phyloP scores from a whole-genome alignment of 106 monocot species.

The Narthecium ossifragum region DNA sequence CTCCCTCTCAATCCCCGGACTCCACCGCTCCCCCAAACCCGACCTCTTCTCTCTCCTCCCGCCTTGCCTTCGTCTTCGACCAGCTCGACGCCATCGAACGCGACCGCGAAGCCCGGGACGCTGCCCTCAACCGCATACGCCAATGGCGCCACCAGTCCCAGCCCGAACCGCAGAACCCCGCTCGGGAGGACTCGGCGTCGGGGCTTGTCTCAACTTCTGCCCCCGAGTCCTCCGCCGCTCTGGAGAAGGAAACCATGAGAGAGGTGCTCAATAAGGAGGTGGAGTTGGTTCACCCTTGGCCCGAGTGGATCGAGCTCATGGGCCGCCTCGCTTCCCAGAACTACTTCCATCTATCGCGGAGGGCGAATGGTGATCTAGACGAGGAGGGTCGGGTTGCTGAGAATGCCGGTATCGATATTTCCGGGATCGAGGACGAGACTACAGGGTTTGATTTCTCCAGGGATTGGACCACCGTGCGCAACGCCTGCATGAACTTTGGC shows the following conservation, averaged over 20 bases:
- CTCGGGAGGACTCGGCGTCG: background rate
- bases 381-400: constrained; percentile 38
- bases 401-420: constrained; percentile 42
- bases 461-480: constrained; percentile 79
- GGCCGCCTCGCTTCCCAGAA: constrained; percentile 75
- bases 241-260: constrained; percentile 9
- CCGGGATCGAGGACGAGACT: constrained; percentile 28
- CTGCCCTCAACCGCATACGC: constrained; percentile 82
- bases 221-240: too few relatives aligned
- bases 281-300: constrained; percentile 95
- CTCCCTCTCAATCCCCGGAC: constrained; percentile 10
- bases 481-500: constrained; percentile 80
- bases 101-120: constrained; percentile 41
- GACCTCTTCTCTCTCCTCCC: constrained; percentile 70
- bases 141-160: constrained; percentile 53
- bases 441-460: constrained; percentile 70
- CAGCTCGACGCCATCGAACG: constrained; percentile 85
- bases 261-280: constrained; percentile 42
- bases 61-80: constrained; percentile 92
- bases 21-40: background rate
- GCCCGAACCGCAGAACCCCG: too few relatives aligned
- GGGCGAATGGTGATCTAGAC: constrained; percentile 16
- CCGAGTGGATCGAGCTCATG: constrained; percentile 95
- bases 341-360: constrained; percentile 51
- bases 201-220: too few relatives aligned